Base-by-base conservation (phyloP, 1,139 yeast genomes). In the Nakaseomyces kungkrabaensis region DNA sequence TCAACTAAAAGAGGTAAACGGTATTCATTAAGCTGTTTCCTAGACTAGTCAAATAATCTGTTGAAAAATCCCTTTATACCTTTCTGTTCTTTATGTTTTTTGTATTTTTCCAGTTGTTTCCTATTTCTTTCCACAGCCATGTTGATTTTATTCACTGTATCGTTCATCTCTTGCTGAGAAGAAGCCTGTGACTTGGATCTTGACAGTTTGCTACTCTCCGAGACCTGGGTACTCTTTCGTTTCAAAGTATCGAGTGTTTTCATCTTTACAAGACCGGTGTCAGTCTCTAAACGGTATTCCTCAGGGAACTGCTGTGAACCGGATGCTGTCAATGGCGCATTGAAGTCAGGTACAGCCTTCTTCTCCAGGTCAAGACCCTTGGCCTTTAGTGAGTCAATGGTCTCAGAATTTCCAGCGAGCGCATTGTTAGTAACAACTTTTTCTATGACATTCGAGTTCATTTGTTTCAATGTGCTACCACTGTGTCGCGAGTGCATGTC, bases 281-380 rank as follows among this genome's bases (percentile, higher is more conserved):
- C 74, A 1, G 95, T 85, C 69, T 85, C 95, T 55, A 85, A 60
- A 22, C 82, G 79, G 63, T 83, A 85, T 64, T 85, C 94, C 70
- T 85, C 94, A 5, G 94, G 94, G 70, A 85, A 85, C 40, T 36
- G 37, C 26, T 81, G 50, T 17, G 59, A 46, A 2, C 45, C 50
- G 3, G 48, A 45, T 4, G 50, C 43, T 2, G 56, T 49, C 13
- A 58, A 41, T 5, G 68, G 68, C 3, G 59, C 56, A 38, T 59
- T 60, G 24, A 57, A 48, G 52, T 64, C 68, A 11, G 63, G 61
- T 1, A 51, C 26, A 1, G 56, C 54, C 27, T 55, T 56, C 11
- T 53, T 45, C 10, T 54, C 51, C 4, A 52, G 37, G 10, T 60
- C 54, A 24, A 61, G 46, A 2, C 61, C 62, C n/a, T 54, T 52